Base-by-base conservation (phyloP, 805 yeast genomes). In the Candida schatavii region DNA sequence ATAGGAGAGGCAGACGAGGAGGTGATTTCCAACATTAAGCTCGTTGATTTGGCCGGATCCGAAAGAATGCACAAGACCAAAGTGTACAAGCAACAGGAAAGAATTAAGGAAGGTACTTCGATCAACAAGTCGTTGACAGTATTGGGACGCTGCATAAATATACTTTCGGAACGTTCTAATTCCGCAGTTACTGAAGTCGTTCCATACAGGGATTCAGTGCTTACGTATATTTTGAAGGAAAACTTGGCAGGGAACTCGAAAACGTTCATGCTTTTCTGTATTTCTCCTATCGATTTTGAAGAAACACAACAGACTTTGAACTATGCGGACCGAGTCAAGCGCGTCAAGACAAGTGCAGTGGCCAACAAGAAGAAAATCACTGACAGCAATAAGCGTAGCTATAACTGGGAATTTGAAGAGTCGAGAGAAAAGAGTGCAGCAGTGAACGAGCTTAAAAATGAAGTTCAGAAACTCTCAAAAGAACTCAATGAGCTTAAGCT, bases 181-280 rank as follows among this genome's bases (percentile, higher is more conserved):
- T 72, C 72, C 14, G 47, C 60, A 1, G 48, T 52, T 21, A 15
- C 14, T 7, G 35, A 47, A 51, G 60, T 78, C 13, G 73, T 81
- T 1, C 91, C 91, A 0, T 84, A 82, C 52, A 68, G 95, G 47
- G 95, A 87, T 50, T 85, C 95, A 0, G 69, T 74, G 0, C 64
- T 87, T 41, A 87, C 95, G 0, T 83, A 90, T 78, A 64, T 87
- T 2, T 66, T 87, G 47, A 82, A 81, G 53, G 91, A 85, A 49
- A 80, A 79, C 45, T 64, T 88, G 28, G 88, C 93, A 1, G 96
- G 96, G 1, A 85, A 85, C 54, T 83, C 93, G n/a, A 85, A 84
- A 54, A 89, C 95, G 0, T 83, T 83, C 1, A 80, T 88, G 85
- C 75, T 88, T n/a, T 93, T 93, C 17, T 88, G 95, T 57, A 71